Evolutionary conservation across 2,329 filamentous ascomycete genomes (phyloP).

Genomic region (Scedosporium dehoogii): DNA sequence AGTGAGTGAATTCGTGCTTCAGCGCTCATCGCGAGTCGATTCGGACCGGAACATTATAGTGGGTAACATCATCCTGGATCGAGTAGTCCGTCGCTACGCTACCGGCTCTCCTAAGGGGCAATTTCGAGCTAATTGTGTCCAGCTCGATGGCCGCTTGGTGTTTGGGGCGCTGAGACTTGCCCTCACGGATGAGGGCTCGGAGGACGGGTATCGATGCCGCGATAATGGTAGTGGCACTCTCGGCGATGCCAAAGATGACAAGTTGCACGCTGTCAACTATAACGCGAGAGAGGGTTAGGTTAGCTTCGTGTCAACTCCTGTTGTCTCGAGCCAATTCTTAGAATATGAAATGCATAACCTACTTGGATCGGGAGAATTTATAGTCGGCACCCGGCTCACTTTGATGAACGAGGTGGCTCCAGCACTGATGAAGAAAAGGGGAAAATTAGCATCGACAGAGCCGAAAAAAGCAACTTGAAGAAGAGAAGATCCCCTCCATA

Average conservation of each 20-base stretch:
- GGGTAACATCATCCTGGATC: not conserved
- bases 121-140: not conserved
- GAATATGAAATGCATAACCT: not conserved
- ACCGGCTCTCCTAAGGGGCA: not conserved
- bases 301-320: not conserved
- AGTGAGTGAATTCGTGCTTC: not conserved
- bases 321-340: no score
- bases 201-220: conserved; percentile 10
- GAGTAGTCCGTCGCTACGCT: not conserved
- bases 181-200: conserved; percentile 6
- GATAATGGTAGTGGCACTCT: conserved; percentile 11
- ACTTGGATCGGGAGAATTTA: conserved; percentile 6
- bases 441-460: not conserved
- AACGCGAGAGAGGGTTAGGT: not conserved
- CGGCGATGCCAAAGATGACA: conserved; percentile 10
- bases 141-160: not conserved
- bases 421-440: conserved; percentile 8
- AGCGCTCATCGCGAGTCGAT: not conserved
- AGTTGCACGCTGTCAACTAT: conserved; percentile 9
- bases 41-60: not conserved
- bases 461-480: not conserved
- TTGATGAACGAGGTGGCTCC: conserved; percentile 12
- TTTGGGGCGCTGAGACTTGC: not conserved
- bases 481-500: not conserved
- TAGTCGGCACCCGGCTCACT: conserved; percentile 8